These are phyloP conservation scores for Lentinula raphanica DNA, from an alignment of 768 basidiomycete species.

Conservation along the genomic window DNA sequence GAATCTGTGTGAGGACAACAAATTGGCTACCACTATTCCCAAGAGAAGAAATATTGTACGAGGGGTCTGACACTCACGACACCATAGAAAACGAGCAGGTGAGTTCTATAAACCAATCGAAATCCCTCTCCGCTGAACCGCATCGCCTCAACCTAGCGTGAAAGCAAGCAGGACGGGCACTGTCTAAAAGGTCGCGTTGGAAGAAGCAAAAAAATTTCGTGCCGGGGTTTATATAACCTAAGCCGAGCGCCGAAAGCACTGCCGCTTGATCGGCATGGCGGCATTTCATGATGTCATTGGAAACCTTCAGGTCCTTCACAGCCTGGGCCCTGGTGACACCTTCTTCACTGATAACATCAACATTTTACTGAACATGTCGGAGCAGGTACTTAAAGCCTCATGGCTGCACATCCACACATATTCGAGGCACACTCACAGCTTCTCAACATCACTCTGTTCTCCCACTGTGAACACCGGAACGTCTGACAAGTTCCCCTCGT, in stretches of 20 bases:
- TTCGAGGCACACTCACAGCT: neutral
- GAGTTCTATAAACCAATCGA: conserved; percentile 14
- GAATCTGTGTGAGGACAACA: too few relatives aligned
- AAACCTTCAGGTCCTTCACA: too few relatives aligned
- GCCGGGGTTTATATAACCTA: neutral
- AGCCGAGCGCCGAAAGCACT: too few relatives aligned
- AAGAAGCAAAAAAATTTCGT: neutral
- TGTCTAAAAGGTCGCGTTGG: conserved; percentile 16
- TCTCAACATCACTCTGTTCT: neutral
- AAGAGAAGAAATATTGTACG: conserved; percentile 10
- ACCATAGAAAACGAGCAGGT: conserved; percentile 11
- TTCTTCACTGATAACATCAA: too few relatives aligned
- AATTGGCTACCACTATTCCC: too few relatives aligned
- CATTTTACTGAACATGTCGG: too few relatives aligned
- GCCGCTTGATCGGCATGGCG: too few relatives aligned
- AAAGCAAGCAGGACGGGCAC: conserved; percentile 14
- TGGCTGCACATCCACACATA: too few relatives aligned
- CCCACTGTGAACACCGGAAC: neutral
- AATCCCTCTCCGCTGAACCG: conserved; percentile 16
- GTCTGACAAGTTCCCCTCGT: neutral
- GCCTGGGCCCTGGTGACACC: too few relatives aligned
- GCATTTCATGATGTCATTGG: too few relatives aligned
- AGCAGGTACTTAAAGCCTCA: too few relatives aligned
- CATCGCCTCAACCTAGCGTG: conserved; percentile 17
- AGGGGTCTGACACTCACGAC: conserved; percentile 28